phyloP scores from a whole-genome alignment of 495 filamentous ascomycete genomes.

The Penicillium parvum region DNA sequence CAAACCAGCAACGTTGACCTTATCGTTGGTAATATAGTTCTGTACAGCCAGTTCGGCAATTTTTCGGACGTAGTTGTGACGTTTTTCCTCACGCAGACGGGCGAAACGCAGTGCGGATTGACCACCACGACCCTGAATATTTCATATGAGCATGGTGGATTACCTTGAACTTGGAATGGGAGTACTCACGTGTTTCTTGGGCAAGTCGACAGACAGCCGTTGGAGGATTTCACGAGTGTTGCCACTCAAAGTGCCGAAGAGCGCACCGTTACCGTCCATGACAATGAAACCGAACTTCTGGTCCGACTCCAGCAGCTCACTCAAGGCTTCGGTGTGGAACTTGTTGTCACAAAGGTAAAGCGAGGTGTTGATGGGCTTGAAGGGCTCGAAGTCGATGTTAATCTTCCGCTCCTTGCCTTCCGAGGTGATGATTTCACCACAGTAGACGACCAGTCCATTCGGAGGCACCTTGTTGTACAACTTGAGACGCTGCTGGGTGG shows the following conservation, averaged over 20 bases:
- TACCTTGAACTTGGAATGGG: background rate
- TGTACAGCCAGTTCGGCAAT: slow-evolving; percentile 96
- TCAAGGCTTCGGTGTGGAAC: slow-evolving; percentile 96
- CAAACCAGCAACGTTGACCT: slow-evolving; percentile 91
- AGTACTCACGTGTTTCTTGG: slow-evolving; percentile 78
- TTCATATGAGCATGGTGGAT: background rate
- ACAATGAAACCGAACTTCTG: slow-evolving; percentile 99
- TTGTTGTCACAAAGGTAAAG: slow-evolving; percentile 99
- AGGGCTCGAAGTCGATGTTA: slow-evolving; percentile 99
- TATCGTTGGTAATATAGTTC: slow-evolving; percentile 96
- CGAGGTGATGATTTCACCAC: slow-evolving; percentile 98
- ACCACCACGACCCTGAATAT: slow-evolving; percentile 76
- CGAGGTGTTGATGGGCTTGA: slow-evolving; percentile 99
- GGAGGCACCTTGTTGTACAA: slow-evolving; percentile 97
- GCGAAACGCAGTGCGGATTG: slow-evolving; percentile 98
- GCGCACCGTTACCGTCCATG: slow-evolving; percentile 97
- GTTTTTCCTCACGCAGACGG: slow-evolving; percentile 98
- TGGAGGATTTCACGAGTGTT: slow-evolving; percentile 97
- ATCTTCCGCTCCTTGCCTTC: slow-evolving; percentile 99
- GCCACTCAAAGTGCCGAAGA: slow-evolving; percentile 93
- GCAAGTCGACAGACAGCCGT: slow-evolving; percentile 94
- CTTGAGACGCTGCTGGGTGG: slow-evolving; percentile 97
- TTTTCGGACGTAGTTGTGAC: slow-evolving; percentile 99
- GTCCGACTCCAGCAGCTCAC: slow-evolving; percentile 94
- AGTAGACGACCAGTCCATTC: slow-evolving; percentile 97